Evolutionary conservation across 2,329 filamentous ascomycete species (phyloP).

Genomic region (Coniochaeta sp.): DNA sequence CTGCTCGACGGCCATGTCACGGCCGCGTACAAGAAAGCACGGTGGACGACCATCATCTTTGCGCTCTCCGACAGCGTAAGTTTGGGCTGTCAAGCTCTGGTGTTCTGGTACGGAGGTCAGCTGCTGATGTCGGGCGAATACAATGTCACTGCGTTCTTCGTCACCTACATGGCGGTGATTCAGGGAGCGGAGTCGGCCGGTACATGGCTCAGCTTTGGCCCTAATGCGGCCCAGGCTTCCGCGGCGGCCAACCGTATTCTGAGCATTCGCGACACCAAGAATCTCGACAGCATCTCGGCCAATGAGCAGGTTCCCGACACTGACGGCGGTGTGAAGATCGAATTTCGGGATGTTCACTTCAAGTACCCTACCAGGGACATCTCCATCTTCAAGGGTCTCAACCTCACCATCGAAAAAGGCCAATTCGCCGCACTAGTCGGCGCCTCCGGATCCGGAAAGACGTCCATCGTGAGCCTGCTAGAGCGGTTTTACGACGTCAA

Average conservation of each 20-base stretch:
- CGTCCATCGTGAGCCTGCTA: slow-evolving; percentile 58
- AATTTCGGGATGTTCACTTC: slow-evolving; percentile 50
- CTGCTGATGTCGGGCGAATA: slow-evolving; percentile 44
- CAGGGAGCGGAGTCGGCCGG: slow-evolving; percentile 61
- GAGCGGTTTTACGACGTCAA: slow-evolving; percentile 65
- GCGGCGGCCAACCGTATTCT: slow-evolving; percentile 54
- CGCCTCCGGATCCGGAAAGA: slow-evolving; percentile 65
- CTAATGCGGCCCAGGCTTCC: slow-evolving; percentile 53
- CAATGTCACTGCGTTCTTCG: slow-evolving; percentile 36
- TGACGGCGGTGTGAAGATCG: slow-evolving; percentile 45
- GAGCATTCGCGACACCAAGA: slow-evolving; percentile 35
- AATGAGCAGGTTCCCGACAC: slow-evolving; percentile 32
- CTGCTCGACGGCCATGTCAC: slow-evolving; percentile 53
- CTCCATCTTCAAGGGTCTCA: slow-evolving; percentile 52
- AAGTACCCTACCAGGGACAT: slow-evolving; percentile 51
- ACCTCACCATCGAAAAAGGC: slow-evolving; percentile 57
- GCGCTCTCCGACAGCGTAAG: slow-evolving; percentile 62
- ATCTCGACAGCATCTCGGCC: slow-evolving; percentile 22
- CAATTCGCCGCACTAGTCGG: slow-evolving; percentile 67
- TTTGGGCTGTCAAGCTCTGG: slow-evolving; percentile 54
- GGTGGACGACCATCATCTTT: slow-evolving; percentile 56
- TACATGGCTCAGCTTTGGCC: slow-evolving; percentile 59
- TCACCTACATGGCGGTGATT: slow-evolving; percentile 58
- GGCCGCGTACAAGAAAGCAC: slow-evolving; percentile 52
- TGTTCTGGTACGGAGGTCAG: slow-evolving; percentile 59